Percentiles rank a stretch among this genome's conserved stretches.
These are phyloP conservation scores for Zygotorulaspora florentina DNA, from an alignment of 805 yeast species.

Conservation along the genomic window DNA sequence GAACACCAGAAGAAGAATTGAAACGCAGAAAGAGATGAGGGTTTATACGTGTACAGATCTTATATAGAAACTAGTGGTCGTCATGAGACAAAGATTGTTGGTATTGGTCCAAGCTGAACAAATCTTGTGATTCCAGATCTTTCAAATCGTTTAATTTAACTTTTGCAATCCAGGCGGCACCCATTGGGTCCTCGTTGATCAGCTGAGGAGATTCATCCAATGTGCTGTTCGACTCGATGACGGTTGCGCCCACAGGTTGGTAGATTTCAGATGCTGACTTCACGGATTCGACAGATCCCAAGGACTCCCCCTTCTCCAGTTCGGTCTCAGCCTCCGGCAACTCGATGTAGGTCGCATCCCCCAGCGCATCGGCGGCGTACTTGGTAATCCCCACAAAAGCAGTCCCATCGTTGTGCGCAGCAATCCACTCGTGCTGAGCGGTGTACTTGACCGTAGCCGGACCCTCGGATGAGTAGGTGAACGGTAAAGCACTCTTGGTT, in stretches of 20 bases:
- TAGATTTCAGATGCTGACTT: slow-evolving; percentile 92
- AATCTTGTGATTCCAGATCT: slow-evolving; percentile 43
- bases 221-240: slow-evolving; percentile 63
- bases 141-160: slow-evolving; percentile 50
- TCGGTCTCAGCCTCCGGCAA: slow-evolving; percentile 68
- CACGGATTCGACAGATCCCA: slow-evolving; percentile 93
- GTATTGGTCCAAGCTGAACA: slow-evolving; percentile 55
- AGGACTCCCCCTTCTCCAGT: slow-evolving; percentile 67
- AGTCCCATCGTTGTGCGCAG: slow-evolving; percentile 74
- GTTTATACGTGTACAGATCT: neutral
- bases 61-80: slow-evolving; percentile 28
- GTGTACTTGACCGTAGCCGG: slow-evolving; percentile 59
- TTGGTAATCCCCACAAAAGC: slow-evolving; percentile 90
- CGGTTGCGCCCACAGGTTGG: slow-evolving; percentile 76
- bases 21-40: neutral
- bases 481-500: slow-evolving; percentile 31
- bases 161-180: slow-evolving; percentile 90
- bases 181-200: slow-evolving; percentile 86
- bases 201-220: slow-evolving; percentile 70
- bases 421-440: slow-evolving; percentile 92
- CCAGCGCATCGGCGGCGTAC: slow-evolving; percentile 94
- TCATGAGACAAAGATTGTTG: slow-evolving; percentile 54
- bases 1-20: slow-evolving; percentile 58
- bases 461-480: slow-evolving; percentile 30
- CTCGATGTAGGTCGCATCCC: slow-evolving; percentile 94